A percentile compares a stretch with the other conserved stretches of the same genome.
phyloP scores from a whole-genome alignment of 2,329 filamentous ascomycete species.

The Dryadomyces quercus-mongolicae region DNA sequence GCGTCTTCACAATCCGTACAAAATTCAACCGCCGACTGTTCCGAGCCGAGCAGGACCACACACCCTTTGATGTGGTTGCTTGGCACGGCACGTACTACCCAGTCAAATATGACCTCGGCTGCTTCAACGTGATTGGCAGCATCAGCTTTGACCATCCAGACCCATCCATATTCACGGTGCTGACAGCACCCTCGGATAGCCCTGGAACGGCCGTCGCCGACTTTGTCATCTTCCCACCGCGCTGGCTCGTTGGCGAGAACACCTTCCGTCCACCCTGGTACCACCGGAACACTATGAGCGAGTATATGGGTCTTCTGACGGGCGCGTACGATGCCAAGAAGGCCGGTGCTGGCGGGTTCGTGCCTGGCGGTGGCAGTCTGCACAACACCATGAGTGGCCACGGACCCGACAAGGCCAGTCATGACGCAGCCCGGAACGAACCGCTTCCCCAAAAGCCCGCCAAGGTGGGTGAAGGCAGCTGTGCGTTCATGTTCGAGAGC shows the following conservation, averaged over 20 bases:
- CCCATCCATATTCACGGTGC: slow-evolving; percentile 64
- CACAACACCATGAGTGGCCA: slow-evolving; percentile 64
- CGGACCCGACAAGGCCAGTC: slow-evolving; percentile 46
- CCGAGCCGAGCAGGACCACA: slow-evolving; percentile 49
- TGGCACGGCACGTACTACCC: slow-evolving; percentile 76
- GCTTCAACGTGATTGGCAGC: slow-evolving; percentile 63
- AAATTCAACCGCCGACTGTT: slow-evolving; percentile 61
- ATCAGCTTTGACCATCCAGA: slow-evolving; percentile 70
- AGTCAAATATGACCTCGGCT: slow-evolving; percentile 70
- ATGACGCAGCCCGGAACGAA: slow-evolving; percentile 42
- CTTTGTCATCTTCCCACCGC: slow-evolving; percentile 61
- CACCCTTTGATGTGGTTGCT: slow-evolving; percentile 66
- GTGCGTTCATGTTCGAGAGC: slow-evolving; percentile 60
- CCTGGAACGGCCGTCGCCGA: slow-evolving; percentile 55
- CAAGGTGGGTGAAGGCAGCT: slow-evolving; percentile 48
- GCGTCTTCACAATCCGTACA: slow-evolving; percentile 40
- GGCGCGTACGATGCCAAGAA: slow-evolving; percentile 51
- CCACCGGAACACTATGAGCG: slow-evolving; percentile 56
- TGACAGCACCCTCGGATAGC: slow-evolving; percentile 48
- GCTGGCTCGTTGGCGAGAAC: slow-evolving; percentile 57
- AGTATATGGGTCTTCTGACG: slow-evolving; percentile 50
- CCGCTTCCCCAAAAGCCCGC: slow-evolving; percentile 33
- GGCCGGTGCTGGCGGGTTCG: slow-evolving; percentile 43
- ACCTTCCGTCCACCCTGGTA: slow-evolving; percentile 65
- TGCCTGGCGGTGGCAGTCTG: slow-evolving; percentile 46